Evolutionary conservation across 2,329 filamentous ascomycete species (phyloP).

Genomic region (Fusarium nematophilum): DNA sequence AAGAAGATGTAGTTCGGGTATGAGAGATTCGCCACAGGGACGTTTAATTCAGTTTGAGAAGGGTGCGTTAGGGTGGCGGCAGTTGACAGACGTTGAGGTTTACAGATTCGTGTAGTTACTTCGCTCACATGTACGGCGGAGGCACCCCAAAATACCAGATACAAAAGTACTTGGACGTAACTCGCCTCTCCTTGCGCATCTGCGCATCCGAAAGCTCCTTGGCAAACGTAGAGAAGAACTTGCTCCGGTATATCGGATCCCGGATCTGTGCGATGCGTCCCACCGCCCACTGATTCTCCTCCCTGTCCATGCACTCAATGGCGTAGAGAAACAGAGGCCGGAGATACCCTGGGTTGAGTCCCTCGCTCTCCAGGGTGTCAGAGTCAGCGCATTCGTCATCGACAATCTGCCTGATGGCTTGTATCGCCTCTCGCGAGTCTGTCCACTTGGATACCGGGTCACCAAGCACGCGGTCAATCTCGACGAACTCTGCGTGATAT

Average conservation of each 20-base stretch:
- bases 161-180: conserved; percentile 39
- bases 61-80: no score
- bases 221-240: no score
- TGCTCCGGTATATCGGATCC: no score
- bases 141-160: conserved; percentile 34
- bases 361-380: neutral
- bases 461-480: conserved; percentile 36
- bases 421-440: conserved; percentile 29
- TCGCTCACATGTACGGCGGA: no score
- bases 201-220: conserved; percentile 30
- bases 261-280: no score
- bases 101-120: no score
- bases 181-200: conserved; percentile 34
- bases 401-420: no score
- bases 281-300: conserved; percentile 15
- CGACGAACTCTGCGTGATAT: conserved; percentile 37
- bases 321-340: conserved; percentile 38
- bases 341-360: conserved; percentile 34
- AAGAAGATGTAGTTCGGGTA: no score
- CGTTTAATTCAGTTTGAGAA: no score
- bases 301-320: conserved; percentile 33
- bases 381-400: no score
- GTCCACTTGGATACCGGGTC: conserved; percentile 30
- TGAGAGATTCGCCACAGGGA: no score
- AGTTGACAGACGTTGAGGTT: no score